Percentiles rank a stretch among this genome's conserved stretches.
phyloP scores from a whole-genome alignment of 208 protist genomes.

The Naegleria fowleri region DNA sequence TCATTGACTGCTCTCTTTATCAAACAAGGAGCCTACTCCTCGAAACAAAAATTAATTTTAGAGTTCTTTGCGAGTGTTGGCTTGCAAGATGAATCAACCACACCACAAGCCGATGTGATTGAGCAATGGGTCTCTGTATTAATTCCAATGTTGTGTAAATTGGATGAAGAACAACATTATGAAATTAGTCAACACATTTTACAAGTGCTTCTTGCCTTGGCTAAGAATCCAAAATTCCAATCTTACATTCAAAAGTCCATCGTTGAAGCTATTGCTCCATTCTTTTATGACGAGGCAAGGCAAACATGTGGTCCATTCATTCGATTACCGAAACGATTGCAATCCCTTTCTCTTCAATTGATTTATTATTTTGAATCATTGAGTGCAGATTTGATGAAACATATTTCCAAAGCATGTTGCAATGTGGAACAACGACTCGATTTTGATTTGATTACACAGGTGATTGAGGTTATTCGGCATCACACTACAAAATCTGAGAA shows the following conservation, averaged over 20 bases:
- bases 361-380: conserved; percentile 6
- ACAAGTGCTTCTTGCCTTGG: neutral
- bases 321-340: neutral
- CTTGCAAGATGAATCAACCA: neutral
- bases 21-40: neutral
- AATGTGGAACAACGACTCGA: neutral
- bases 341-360: neutral
- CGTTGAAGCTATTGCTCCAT: neutral
- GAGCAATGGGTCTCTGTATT: neutral
- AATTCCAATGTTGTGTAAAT: neutral
- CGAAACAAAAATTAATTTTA: neutral
- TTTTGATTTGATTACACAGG: neutral
- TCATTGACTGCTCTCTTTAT: neutral
- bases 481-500: neutral
- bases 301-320: neutral
- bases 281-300: neutral
- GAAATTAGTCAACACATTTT: neutral
- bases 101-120: neutral
- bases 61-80: neutral
- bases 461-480: neutral
- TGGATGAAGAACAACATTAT: neutral
- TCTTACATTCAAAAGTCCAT: neutral
- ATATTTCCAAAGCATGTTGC: neutral
- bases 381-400: neutral
- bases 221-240: conserved; percentile 11